Base-by-base conservation (phyloP, 2,329 filamentous ascomycete species). In the Arthrinium puccinioides region DNA sequence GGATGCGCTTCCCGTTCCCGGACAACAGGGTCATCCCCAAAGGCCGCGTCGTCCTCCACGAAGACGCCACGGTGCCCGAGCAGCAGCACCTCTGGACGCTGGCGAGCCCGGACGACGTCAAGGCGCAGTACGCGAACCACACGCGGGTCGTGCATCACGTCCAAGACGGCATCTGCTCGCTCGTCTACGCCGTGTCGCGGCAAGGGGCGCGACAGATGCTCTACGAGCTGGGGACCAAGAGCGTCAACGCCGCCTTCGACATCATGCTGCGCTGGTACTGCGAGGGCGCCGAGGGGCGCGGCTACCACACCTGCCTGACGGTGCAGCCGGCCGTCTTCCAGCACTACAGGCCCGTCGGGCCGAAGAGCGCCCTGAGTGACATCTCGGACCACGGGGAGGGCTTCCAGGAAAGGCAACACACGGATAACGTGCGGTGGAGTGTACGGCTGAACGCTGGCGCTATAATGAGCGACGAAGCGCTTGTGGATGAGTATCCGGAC, bases 201-300 rank as follows among this genome's bases (percentile, higher is more conserved):
- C n/a, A 33, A 9, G 42, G 42, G 6, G 42, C 42, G 7, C 35
- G 37, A 8, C 43, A 43, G 18, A 10, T 43, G 3, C 6, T 44
- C 20, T 24, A 21, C 20, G 20, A 33, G n/a, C 24, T 33, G 4
- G 31, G 31, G n/a, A 20, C 24, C 36, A 6, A 34, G 55, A 36
- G 50, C 42, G 38, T 52, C 44, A 24, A 45, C 48, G 34, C 49
- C 42, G 39, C 52, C 40, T 37, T 49, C 57, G 52, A 55, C 20
- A 20, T 54, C 35, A 49, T 52, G 49, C 25, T 55, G 25, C 44
- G 49, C 23, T 16, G 37, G 42, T 67, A 67, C 51, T 73, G 70
- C 45, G 63, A 66, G 18, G 4, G 42, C 38, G 1, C 21, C 41
- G 30, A 40, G 35, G 5, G 31, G 25, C 9, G 8, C 28, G 5